phyloP scores from a whole-genome alignment of 2,329 filamentous ascomycete genomes.

The Neurospora sp. region DNA sequence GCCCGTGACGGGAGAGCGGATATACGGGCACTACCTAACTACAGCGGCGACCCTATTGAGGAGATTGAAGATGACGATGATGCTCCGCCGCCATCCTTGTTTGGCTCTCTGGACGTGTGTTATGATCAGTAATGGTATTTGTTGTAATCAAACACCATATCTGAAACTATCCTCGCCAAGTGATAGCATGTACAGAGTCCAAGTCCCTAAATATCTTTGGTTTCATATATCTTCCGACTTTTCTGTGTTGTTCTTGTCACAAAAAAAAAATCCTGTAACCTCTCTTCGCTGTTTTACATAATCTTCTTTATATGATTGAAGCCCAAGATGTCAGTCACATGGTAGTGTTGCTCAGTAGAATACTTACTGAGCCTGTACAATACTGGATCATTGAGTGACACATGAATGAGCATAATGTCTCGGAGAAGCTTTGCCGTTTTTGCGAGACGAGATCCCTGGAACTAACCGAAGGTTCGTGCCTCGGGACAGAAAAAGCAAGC shows the following conservation, averaged over 20 bases:
- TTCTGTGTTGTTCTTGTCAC: background rate
- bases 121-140: background rate
- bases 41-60: conserved; percentile 23
- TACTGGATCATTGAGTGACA: background rate
- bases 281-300: background rate
- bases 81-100: conserved; percentile 13
- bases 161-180: background rate
- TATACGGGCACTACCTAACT: conserved; percentile 22
- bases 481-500: background rate
- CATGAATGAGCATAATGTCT: background rate
- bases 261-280: background rate
- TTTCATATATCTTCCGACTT: background rate
- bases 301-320: background rate
- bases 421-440: background rate
- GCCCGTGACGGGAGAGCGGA: conserved; percentile 18
- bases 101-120: conserved; percentile 17
- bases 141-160: background rate
- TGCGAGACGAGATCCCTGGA: background rate
- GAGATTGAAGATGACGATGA: conserved; percentile 18
- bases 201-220: background rate
- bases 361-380: background rate
- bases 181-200: background rate
- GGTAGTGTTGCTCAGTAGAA: background rate
- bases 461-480: background rate
- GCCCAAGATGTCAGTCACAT: background rate